Conservation (phyloP, 352 stramenopile species). For the Pythium volutum region DNA sequence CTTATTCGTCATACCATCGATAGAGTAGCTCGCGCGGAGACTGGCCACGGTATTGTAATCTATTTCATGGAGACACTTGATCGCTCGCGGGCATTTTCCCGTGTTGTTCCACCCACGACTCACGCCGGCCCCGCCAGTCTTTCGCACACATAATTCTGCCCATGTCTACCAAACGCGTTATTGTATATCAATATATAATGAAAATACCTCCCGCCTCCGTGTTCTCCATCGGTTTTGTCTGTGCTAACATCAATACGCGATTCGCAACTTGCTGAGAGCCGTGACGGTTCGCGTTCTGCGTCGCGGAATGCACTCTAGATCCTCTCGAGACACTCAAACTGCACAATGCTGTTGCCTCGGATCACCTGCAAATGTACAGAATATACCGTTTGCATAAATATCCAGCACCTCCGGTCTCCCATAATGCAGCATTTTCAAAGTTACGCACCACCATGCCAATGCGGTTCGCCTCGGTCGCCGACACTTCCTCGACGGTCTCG, state of each 20-base stretch:
- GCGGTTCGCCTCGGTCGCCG: constrained; percentile 77
- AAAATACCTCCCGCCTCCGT: constrained; percentile 12
- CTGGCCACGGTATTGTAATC: constrained; percentile 23
- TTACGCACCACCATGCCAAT: constrained; percentile 92
- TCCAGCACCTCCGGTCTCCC: no score
- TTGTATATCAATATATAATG: constrained; percentile 32
- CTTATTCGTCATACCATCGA: constrained; percentile 11
- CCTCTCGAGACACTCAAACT: constrained; percentile 86
- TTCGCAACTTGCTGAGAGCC: no score
- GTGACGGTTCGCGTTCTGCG: no score
- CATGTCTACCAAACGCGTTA: constrained; percentile 17
- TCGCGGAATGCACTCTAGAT: constrained; percentile 36
- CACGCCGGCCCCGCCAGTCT: no score
- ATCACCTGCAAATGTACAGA: constrained; percentile 54
- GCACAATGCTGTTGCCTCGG: constrained; percentile 88
- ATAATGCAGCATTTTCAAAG: no score
- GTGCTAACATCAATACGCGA: no score
- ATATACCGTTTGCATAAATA: not conserved
- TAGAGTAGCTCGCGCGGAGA: constrained; percentile 25
- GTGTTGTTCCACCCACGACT: not conserved
- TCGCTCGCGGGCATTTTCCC: not conserved
- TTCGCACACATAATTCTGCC: not conserved
- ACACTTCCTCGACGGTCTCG: constrained; percentile 90
- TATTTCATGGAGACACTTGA: constrained; percentile 20
- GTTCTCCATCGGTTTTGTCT: not conserved